A percentile compares a stretch with the other conserved stretches of the same genome.
Evolutionary conservation across 768 basidiomycete species (phyloP).

Genomic region (Lentinula sp.): DNA sequence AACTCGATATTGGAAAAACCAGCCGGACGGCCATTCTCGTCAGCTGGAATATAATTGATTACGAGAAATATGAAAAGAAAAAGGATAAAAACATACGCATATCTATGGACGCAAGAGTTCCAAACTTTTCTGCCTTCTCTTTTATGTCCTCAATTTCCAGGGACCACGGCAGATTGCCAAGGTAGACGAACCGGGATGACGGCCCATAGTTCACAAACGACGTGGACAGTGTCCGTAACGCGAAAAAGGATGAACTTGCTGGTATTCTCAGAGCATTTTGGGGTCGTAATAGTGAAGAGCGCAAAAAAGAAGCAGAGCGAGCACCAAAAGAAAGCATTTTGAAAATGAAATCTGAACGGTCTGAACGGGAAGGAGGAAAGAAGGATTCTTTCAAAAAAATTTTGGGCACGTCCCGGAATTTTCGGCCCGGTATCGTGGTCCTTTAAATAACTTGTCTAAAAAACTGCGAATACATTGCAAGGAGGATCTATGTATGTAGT

Average conservation of each 20-base stretch:
- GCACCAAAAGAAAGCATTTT: background rate
- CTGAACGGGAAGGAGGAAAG: background rate
- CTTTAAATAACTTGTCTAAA: too few relatives aligned
- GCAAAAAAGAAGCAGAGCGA: background rate
- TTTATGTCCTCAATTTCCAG: constrained; percentile 3
- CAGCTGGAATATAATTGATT: background rate
- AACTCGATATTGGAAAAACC: constrained; percentile 6
- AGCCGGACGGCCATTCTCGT: background rate
- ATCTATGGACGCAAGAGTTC: background rate
- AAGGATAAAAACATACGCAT: background rate
- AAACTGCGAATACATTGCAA: too few relatives aligned
- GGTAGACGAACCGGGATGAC: background rate
- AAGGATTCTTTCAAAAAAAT: background rate
- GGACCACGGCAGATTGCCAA: constrained; percentile 2
- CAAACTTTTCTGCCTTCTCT: constrained; percentile 1
- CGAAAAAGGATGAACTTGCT: background rate
- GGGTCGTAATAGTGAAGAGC: background rate
- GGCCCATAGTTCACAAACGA: background rate
- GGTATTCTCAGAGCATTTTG: background rate
- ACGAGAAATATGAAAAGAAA: background rate
- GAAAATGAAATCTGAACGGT: too few relatives aligned
- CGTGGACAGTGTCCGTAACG: background rate
- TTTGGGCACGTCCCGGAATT: too few relatives aligned
- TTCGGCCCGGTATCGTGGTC: too few relatives aligned
- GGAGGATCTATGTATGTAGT: too few relatives aligned